Percentiles rank a stretch among this genome's conserved stretches.
These are phyloP conservation scores for Vicia sativa DNA, from an alignment of 306 rosid species.

Conservation along the genomic window DNA sequence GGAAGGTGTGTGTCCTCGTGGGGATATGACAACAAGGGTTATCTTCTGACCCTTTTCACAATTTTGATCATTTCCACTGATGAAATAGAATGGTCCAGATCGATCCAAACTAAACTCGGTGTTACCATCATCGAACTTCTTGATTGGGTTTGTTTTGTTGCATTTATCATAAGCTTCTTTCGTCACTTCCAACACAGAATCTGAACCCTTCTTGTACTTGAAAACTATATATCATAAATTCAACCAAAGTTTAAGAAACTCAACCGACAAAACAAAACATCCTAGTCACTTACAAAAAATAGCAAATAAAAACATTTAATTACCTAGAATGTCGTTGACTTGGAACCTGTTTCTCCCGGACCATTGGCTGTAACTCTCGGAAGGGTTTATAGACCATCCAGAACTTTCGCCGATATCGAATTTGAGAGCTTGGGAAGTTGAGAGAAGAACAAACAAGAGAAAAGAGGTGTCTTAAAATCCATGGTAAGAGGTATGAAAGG, in stretches of 20 bases:
- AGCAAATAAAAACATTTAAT: neutral
- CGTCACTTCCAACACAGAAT: conserved; percentile 76
- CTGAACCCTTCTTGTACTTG: conserved; percentile 69
- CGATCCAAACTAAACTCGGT: conserved; percentile 58
- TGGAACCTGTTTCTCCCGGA: conserved; percentile 63
- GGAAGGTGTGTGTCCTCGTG: neutral
- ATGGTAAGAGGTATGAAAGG: conserved; percentile 5
- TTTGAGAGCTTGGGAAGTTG: conserved; percentile 45
- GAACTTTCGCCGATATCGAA: conserved; percentile 63
- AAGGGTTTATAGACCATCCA: conserved; percentile 77
- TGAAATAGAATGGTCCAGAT: conserved; percentile 72
- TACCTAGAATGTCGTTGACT: conserved; percentile 68
- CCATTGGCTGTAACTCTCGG: conserved; percentile 67
- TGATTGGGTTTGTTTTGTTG: conserved; percentile 56
- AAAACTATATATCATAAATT: conserved; percentile 52
- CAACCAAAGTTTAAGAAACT: neutral
- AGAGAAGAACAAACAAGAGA: conserved; percentile 37
- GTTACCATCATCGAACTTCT: conserved; percentile 65
- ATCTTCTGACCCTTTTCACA: conserved; percentile 79
- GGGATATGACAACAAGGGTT: conserved; percentile 54
- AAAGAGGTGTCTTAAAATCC: conserved; percentile 42
- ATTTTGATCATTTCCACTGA: conserved; percentile 53
- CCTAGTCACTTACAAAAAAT: neutral
- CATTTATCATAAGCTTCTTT: conserved; percentile 64
- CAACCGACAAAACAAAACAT: neutral